Evolutionary conservation across 106 monocot genomes (phyloP).

Genomic region (Cymbidium sinense): DNA sequence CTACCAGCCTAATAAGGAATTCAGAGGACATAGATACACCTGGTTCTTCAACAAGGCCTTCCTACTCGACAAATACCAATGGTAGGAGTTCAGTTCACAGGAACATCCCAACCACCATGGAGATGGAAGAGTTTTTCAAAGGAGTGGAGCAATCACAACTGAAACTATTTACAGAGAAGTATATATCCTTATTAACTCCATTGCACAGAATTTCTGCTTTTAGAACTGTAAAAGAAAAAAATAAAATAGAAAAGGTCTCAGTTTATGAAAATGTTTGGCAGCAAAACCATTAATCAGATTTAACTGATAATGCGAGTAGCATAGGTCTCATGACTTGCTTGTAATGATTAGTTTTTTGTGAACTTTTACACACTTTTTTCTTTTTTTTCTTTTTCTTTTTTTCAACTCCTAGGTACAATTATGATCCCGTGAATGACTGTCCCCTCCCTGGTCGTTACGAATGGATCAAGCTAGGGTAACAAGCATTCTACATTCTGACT

Average conservation of each 20-base stretch:
- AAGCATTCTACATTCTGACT: background rate
- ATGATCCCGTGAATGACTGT: constrained; percentile 12
- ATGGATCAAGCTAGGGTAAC: constrained; percentile 5
- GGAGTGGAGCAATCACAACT: constrained; percentile 11
- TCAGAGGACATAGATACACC: constrained; percentile 1
- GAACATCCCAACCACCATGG: constrained; percentile 5
- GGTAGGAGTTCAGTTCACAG: background rate
- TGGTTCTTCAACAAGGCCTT: constrained; percentile 12
- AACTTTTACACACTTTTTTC: background rate
- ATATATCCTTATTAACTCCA: background rate
- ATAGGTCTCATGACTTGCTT: too few relatives aligned
- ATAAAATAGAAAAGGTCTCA: too few relatives aligned
- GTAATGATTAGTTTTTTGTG: background rate
- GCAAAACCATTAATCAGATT: too few relatives aligned
- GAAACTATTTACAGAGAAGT: constrained; percentile 17
- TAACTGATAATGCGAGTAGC: background rate
- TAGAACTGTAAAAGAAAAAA: too few relatives aligned
- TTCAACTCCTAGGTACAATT: constrained; percentile 13
- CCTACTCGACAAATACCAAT: background rate
- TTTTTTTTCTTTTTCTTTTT: background rate
- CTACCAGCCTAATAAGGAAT: constrained; percentile 8
- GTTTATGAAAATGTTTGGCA: too few relatives aligned
- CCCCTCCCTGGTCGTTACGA: constrained; percentile 16
- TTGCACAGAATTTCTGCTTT: too few relatives aligned
- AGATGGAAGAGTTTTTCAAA: constrained; percentile 17